Percentiles rank a stretch among this genome's conserved stretches.
Evolutionary conservation across 768 basidiomycete genomes (phyloP).

Genomic region (Rhizopogon sp.): DNA sequence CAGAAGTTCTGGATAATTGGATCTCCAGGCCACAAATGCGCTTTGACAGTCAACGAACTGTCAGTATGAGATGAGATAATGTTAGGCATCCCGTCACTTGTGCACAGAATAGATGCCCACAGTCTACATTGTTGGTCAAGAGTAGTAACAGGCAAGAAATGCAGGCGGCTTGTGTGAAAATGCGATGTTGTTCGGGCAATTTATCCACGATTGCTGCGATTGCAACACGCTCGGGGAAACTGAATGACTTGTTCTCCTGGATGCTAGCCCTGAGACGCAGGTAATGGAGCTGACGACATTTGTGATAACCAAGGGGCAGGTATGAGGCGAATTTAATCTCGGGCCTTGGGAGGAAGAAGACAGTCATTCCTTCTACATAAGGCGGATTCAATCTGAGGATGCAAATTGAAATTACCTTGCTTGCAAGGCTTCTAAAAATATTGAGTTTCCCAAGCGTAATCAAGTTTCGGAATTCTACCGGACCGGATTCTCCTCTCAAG

Average conservation of each 20-base stretch:
- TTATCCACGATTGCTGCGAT: constrained; percentile 17
- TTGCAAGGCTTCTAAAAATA: too few relatives aligned
- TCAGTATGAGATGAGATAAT: constrained; percentile 25
- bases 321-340: background rate
- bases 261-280: constrained; percentile 39
- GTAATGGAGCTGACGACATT: background rate
- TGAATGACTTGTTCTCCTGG: constrained; percentile 26
- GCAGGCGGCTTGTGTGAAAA: constrained; percentile 24
- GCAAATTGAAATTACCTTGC: too few relatives aligned
- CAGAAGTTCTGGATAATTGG: constrained; percentile 40
- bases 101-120: constrained; percentile 28
- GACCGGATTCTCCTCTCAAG: too few relatives aligned
- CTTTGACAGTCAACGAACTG: constrained; percentile 15
- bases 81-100: constrained; percentile 17
- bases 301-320: background rate
- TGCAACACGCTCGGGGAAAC: constrained; percentile 17
- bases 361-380: too few relatives aligned
- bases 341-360: too few relatives aligned
- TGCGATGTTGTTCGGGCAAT: constrained; percentile 27
- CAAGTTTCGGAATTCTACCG: too few relatives aligned
- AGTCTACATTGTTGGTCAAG: constrained; percentile 26
- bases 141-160: constrained; percentile 27
- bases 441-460: too few relatives aligned
- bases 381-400: too few relatives aligned
- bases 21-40: constrained; percentile 40